Conservation (phyloP, 2,329 filamentous ascomycete species). For the Aspergillus cejpii region DNA sequence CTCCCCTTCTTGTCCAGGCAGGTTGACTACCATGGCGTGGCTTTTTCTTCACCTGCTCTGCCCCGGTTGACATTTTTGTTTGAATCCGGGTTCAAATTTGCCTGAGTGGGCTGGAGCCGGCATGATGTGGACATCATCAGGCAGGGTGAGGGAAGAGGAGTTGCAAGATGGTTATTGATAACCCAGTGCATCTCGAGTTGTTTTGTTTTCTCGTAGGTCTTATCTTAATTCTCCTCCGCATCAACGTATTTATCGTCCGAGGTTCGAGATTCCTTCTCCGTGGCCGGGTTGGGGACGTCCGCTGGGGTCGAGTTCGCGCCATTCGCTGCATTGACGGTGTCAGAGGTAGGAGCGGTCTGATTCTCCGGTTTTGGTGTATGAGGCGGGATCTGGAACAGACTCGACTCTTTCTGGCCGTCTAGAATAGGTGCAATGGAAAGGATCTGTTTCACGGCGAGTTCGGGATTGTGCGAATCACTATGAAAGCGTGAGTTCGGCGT, state of each 20-base stretch:
- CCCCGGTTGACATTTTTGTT: neutral
- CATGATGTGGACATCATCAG: neutral
- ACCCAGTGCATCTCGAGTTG: no score
- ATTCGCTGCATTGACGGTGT: conserved; percentile 1
- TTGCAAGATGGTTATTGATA: no score
- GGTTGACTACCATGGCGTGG: conserved; percentile 17
- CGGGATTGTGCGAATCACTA: conserved; percentile 58
- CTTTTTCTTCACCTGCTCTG: neutral
- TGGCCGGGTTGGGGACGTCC: conserved; percentile 5
- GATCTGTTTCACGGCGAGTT: conserved; percentile 73
- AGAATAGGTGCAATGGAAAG: conserved; percentile 79
- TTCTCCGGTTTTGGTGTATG: conserved; percentile 18
- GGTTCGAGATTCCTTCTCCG: conserved; percentile 37
- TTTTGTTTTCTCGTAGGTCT: neutral
- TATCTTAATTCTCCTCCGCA: conserved; percentile 26
- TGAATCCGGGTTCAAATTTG: neutral
- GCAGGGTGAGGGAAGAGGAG: neutral
- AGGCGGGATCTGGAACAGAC: conserved; percentile 53
- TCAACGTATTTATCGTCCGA: conserved; percentile 42
- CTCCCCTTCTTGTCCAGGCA: conserved; percentile 5
- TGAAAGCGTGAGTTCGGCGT: neutral
- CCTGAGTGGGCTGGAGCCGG: neutral
- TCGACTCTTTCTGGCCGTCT: conserved; percentile 60
- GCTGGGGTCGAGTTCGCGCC: conserved; percentile 1
- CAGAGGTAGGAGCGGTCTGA: neutral